Conservation (phyloP, 2,329 filamentous ascomycete genomes). For the Keithomyces neogunnii region DNA sequence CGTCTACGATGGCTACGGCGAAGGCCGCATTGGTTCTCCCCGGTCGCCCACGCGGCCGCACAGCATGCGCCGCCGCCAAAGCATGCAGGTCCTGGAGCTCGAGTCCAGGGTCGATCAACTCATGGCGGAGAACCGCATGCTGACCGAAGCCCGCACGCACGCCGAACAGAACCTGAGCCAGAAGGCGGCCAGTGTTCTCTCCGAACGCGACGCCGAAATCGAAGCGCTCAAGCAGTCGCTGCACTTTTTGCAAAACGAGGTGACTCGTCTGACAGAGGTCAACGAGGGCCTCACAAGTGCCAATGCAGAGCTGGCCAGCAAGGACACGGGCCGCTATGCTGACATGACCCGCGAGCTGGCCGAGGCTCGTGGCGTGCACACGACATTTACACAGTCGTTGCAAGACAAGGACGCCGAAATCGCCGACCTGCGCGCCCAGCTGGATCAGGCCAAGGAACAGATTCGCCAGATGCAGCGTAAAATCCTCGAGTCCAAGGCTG, state of each 20-base stretch:
- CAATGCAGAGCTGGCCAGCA: conserved; percentile 66
- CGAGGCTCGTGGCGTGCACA: conserved; percentile 54
- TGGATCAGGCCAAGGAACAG: conserved; percentile 61
- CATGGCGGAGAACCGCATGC: conserved; percentile 71
- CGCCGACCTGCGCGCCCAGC: conserved; percentile 64
- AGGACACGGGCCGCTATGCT: conserved; percentile 65
- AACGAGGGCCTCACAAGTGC: conserved; percentile 73
- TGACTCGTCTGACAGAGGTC: conserved; percentile 69
- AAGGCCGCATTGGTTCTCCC: conserved; percentile 77
- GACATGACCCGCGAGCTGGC: conserved; percentile 62
- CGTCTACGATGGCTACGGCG: conserved; percentile 90
- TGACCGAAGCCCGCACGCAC: conserved; percentile 63
- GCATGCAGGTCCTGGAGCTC: conserved; percentile 92
- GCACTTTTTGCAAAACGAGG: conserved; percentile 73
- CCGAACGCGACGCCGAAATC: conserved; percentile 81
- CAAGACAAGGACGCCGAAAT: conserved; percentile 81
- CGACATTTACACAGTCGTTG: conserved; percentile 55
- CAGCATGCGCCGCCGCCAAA: conserved; percentile 93
- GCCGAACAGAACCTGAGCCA: conserved; percentile 60
- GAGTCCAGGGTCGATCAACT: conserved; percentile 80
- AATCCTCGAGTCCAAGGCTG: conserved; percentile 50
- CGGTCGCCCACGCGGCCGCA: conserved; percentile 88
- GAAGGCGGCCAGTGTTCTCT: conserved; percentile 60
- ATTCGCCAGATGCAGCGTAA: conserved; percentile 44
- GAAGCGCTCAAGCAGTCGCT: conserved; percentile 71